Base-by-base conservation (phyloP, 140 eudicot species). In the Bidens hawaiensis region DNA sequence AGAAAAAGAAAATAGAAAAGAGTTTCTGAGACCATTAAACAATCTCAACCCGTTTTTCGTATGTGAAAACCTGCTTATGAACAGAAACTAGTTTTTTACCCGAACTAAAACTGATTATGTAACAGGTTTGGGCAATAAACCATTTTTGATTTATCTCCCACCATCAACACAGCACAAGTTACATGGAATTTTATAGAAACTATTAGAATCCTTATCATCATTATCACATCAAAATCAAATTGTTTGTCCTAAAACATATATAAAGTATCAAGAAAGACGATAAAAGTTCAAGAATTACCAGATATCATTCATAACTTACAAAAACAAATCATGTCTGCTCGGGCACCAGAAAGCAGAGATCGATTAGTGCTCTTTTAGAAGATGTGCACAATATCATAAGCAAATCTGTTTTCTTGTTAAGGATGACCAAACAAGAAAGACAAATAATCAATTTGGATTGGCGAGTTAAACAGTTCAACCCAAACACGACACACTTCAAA, bases 341-440 rank as follows among this genome's bases (percentile, higher is more conserved):
- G 22, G 11, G 22, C 51, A 45, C 24, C 51, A 14, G 3, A 38
- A 38, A 38, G 45, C 45, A 2, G 45, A 45, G 23, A 45, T 10
- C 22, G 7, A 45, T 15, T 15, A 11, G 51, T 15, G 51, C 17
- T 15, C 22, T 4, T 31, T 40, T 46, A 76, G 69, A 76, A 76
- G 69, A 76, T 76, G 50, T 76, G 77, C 69, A 76, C 81, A 8
- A 76, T 76, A 69, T 64, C 81, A 64, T 76, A 76, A 12, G 77
- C 81, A 64, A 76, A 76, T 38, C 81, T 76, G 34, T 76, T 38
- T 10, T 16, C 54, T 36, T 16, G 81, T 76, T 52, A 69, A 76
- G 76, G 81, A 18, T 23, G 24, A 13, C 5, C 28, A 3, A 30
- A 23, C 19, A 7, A 47, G 19, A 65, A 46, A 27, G 8, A 45